Conservation (phyloP, 495 filamentous ascomycete genomes). For the Neurospora discreta region DNA sequence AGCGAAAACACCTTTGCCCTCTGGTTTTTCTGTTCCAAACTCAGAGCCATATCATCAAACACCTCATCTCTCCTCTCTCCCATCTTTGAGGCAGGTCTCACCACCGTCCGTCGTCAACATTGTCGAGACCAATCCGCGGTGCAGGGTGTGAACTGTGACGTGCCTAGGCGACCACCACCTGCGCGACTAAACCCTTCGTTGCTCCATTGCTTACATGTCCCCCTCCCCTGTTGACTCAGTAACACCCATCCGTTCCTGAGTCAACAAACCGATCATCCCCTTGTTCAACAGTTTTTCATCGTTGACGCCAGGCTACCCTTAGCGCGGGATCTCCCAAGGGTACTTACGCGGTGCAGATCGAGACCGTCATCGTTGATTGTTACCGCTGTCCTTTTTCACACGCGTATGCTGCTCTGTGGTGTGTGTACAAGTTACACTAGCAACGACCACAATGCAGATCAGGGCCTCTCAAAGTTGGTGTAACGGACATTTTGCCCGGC, state of each 20-base stretch:
- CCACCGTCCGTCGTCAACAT: neutral
- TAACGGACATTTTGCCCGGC: neutral
- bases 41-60: neutral
- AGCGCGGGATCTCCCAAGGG: neutral
- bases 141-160: neutral
- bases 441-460: neutral
- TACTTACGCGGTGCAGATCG: neutral
- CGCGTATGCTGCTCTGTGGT: neutral
- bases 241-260: neutral
- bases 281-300: neutral
- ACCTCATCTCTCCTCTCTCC: neutral
- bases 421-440: neutral
- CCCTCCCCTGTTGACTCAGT: neutral
- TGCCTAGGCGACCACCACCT: neutral
- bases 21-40: neutral
- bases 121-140: neutral
- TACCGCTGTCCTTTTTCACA: neutral
- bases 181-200: neutral
- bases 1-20: neutral
- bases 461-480: neutral
- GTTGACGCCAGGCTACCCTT: neutral
- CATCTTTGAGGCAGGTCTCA: neutral
- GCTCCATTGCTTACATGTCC: neutral
- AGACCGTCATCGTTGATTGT: neutral
- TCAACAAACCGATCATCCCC: neutral